Conservation (phyloP, 768 basidiomycete genomes). For the Tricholoma terreum region DNA sequence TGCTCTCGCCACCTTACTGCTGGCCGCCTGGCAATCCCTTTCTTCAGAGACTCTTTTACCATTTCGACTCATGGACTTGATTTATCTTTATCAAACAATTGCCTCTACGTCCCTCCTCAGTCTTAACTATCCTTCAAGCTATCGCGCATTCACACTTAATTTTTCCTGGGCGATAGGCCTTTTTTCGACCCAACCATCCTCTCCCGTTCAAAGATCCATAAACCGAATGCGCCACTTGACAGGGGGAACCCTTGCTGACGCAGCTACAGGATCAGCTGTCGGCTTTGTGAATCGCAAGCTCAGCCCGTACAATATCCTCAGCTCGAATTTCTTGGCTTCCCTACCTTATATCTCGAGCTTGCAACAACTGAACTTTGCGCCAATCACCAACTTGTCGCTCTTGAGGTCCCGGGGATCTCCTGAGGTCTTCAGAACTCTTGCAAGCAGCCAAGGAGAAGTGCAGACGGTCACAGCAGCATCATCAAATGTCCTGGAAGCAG, state of each 20-base stretch:
- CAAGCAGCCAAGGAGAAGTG: constrained; percentile 38
- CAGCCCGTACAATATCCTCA: constrained; percentile 65
- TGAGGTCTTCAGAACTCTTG: constrained; percentile 6
- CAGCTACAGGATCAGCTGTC: constrained; percentile 56
- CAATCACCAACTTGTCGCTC: not conserved
- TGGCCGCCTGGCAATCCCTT: constrained; percentile 61
- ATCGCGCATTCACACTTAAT: constrained; percentile 78
- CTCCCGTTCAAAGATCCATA: constrained; percentile 72
- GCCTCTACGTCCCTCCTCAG: constrained; percentile 75
- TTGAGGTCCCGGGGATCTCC: not conserved
- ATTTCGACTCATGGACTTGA: constrained; percentile 75
- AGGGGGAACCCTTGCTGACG: constrained; percentile 68
- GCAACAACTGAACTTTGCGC: not conserved
- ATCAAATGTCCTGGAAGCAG: constrained; percentile 69
- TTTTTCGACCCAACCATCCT: constrained; percentile 48
- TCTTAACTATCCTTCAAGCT: constrained; percentile 85
- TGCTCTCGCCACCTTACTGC: constrained; percentile 57
- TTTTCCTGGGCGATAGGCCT: constrained; percentile 89
- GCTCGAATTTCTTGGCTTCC: not conserved
- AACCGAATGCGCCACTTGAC: constrained; percentile 80
- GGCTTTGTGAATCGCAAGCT: constrained; percentile 77
- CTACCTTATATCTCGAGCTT: not conserved
- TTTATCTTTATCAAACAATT: constrained; percentile 83
- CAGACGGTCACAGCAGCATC: constrained; percentile 63
- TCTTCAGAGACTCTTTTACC: constrained; percentile 59